A percentile compares a stretch with the other conserved stretches of the same genome.
These are phyloP conservation scores for Kuraishia hungarica DNA, from an alignment of 805 yeast species.

Conservation along the genomic window DNA sequence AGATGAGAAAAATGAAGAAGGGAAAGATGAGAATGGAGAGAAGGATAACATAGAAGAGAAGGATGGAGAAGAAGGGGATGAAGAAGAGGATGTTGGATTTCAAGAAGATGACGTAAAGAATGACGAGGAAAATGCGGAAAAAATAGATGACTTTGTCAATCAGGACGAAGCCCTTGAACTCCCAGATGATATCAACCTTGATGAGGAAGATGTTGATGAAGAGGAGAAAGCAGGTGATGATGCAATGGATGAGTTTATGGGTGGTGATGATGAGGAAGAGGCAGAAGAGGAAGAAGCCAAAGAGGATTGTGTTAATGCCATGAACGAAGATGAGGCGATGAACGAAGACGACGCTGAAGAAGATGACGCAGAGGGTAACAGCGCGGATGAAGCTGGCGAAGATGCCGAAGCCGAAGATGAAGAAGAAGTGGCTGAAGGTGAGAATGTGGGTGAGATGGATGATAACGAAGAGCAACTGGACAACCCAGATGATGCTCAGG, in stretches of 20 bases:
- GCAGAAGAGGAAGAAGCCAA: slow-evolving; percentile 15
- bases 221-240: slow-evolving; percentile 31
- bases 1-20: slow-evolving; percentile 23
- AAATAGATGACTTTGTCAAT: slow-evolving; percentile 65
- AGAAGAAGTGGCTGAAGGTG: slow-evolving; percentile 17
- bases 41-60: slow-evolving; percentile 42
- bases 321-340: slow-evolving; percentile 5
- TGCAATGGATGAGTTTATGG: slow-evolving; percentile 26
- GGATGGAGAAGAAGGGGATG: slow-evolving; percentile 30
- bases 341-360: slow-evolving; percentile 6
- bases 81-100: slow-evolving; percentile 19
- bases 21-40: slow-evolving; percentile 43
- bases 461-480: slow-evolving; percentile 14
- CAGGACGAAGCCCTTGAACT: slow-evolving; percentile 82
- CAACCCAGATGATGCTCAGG: slow-evolving; percentile 17
- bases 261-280: slow-evolving; percentile 18
- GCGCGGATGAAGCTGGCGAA: slow-evolving; percentile 22
- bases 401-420: slow-evolving; percentile 15
- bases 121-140: slow-evolving; percentile 45
- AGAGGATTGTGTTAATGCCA: slow-evolving; percentile 8
- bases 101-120: slow-evolving; percentile 58
- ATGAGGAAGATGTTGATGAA: slow-evolving; percentile 48
- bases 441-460: slow-evolving; percentile 22
- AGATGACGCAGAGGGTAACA: slow-evolving; percentile 16
- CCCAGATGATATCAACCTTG: slow-evolving; percentile 88